Evolutionary conservation across 495 filamentous ascomycete genomes (phyloP), one percentile per base, ranked within the genome.

Genomic region (Hyaloscypha hepaticicola): DNA sequence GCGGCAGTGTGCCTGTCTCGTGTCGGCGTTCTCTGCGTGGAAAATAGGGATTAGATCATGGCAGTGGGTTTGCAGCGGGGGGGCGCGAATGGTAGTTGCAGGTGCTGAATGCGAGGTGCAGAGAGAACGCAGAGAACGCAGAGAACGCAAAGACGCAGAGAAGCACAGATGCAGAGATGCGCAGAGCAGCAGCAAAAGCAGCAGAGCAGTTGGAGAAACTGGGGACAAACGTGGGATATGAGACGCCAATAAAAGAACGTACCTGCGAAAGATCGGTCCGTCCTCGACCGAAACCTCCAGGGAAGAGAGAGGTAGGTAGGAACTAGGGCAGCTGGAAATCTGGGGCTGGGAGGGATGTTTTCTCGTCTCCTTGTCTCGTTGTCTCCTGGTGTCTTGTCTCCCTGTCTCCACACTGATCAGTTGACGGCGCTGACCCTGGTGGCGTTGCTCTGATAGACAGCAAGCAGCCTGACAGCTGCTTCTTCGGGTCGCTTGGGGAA

Each of bases 231-330:
- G 38, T 45, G 38, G n/a, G 24, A 8, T 62, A n/a, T 48, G 51
- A 16, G 5, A 21, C 19, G 48, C 31, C 49, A 34, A 52, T 52
- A 63, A 63, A 57, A 19, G 61, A 12, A 53, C 38, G 38, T 29
- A 33, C 33, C n/a, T 56, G 51, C 22, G 19, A 33, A 9, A 56
- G 61, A 51, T 57, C 61, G 61, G 61, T 56, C 61, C 61, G 51
- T 64, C 21, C 50, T 57, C 51, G 31, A 57, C 61, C 51, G 61
- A 64, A 27, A 2, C 9, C 49, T 49, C 50, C 50, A 53, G 60
- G 26, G n/a, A n/a, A n/a, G n/a, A n/a, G n/a, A n/a, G n/a, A n/a
- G n/a, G n/a, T n/a, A n/a, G n/a, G n/a, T n/a, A n/a, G n/a, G n/a
- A n/a, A n/a, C n/a, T n/a, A n/a, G n/a, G n/a, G n/a, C n/a, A n/a